Evolutionary conservation across 768 basidiomycete genomes (phyloP), one percentile per base, ranked within the genome.

Genomic region (Roridomyces roridus): DNA sequence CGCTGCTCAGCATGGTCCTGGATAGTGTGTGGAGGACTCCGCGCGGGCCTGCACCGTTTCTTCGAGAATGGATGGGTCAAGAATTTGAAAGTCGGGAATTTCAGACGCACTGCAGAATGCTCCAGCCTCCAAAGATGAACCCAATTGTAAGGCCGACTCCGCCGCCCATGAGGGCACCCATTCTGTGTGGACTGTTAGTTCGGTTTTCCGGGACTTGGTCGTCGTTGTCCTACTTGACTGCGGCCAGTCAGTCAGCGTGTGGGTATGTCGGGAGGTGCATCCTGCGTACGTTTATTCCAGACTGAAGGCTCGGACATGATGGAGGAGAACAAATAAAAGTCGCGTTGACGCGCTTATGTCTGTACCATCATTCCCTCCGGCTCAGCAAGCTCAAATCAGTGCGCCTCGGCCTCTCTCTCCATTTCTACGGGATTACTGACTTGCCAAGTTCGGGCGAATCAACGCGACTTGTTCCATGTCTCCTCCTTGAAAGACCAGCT

Each of bases 1-100:
- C 96, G 65, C 96, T 98, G 67, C 92, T 93, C 25, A 98, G 84
- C 97, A 99, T 99, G 73, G 98, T 98, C 67, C 96, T 94, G 14
- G 96, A 96, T 46, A 99, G 85, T 1, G 97, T 97, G 5, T 93
- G 89, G 23, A 98, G 78, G 46, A 86, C 77, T 11, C 97, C 97
- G 68, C 95, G 84, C 23, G 94, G 95, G 23, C 97, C 97, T 8
- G 92, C 88, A 40, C 96, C 96, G 63, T 85, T 85, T 68, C 96
- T 96, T 65, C 50, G 24, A 46, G 37, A 41, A 41, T 15, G n/a
- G n/a, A n/a, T n/a, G n/a, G n/a, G n/a, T n/a, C n/a, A n/a, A n/a
- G n/a, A n/a, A n/a, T n/a, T n/a, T n/a, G n/a, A n/a, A n/a, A n/a
- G n/a, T n/a, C n/a, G n/a, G n/a, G n/a, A n/a, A n/a, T n/a, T n/a